Conservation (phyloP, 768 basidiomycete genomes). For the Amyloporia xantha region DNA sequence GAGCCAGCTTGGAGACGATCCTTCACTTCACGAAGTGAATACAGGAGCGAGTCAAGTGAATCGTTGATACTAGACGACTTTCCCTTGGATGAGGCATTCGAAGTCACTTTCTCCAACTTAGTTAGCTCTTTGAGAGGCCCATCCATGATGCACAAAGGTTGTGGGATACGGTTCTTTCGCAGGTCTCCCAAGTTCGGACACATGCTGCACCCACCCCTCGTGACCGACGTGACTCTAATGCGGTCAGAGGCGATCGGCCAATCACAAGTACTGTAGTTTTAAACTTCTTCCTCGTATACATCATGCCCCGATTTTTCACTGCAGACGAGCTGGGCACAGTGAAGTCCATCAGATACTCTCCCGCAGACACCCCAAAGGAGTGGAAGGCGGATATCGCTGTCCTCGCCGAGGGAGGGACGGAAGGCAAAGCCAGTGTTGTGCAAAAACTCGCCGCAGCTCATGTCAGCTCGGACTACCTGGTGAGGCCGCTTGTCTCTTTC, state of each 20-base stretch:
- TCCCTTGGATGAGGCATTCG: slow-evolving; percentile 37
- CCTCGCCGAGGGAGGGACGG: slow-evolving; percentile 20
- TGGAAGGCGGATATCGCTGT: slow-evolving; percentile 25
- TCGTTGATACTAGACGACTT: slow-evolving; percentile 49
- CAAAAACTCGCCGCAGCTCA: slow-evolving; percentile 31
- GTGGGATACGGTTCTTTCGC: too few species aligned
- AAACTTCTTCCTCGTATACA: background rate
- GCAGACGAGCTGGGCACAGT: slow-evolving; percentile 79
- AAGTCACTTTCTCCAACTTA: slow-evolving; percentile 63
- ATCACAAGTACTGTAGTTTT: background rate
- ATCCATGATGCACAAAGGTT: slow-evolving; percentile 53
- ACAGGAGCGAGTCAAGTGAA: slow-evolving; percentile 59
- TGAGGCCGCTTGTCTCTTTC: slow-evolving; percentile 3
- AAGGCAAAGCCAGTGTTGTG: slow-evolving; percentile 29
- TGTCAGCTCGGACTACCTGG: slow-evolving; percentile 11
- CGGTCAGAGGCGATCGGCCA: too few species aligned
- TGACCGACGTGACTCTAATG: too few species aligned
- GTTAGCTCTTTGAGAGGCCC: slow-evolving; percentile 70
- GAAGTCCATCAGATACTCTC: slow-evolving; percentile 47
- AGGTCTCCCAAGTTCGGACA: too few species aligned
- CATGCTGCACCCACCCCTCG: too few species aligned
- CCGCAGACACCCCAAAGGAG: slow-evolving; percentile 23
- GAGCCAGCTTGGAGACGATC: slow-evolving; percentile 42
- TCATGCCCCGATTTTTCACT: slow-evolving; percentile 62
- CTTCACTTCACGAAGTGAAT: slow-evolving; percentile 50